These are phyloP conservation scores for Penicillium sp. DNA, from an alignment of 2,329 filamentous ascomycete genomes.

Conservation along the genomic window DNA sequence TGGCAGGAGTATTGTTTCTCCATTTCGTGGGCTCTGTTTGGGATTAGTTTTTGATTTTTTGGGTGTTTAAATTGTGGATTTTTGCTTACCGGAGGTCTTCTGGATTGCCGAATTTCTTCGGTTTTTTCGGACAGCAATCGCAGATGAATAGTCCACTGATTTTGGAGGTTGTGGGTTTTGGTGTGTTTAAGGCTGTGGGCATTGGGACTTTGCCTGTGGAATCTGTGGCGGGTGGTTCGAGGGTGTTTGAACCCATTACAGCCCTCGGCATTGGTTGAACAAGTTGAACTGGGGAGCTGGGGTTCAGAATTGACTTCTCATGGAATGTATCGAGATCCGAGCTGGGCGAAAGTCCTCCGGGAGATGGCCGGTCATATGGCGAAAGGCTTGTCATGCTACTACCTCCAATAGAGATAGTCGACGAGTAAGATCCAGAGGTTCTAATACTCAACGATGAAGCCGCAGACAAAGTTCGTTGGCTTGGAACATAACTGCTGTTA, in stretches of 20 bases:
- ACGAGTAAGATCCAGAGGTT: slow-evolving; percentile 61
- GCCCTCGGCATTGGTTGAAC: slow-evolving; percentile 39
- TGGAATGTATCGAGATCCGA: slow-evolving; percentile 56
- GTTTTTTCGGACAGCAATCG: slow-evolving; percentile 95
- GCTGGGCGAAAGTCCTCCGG: slow-evolving; percentile 59
- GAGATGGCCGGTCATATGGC: slow-evolving; percentile 62
- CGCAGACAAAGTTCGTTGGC: slow-evolving; percentile 65
- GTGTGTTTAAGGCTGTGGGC: slow-evolving; percentile 31
- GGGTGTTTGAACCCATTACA: slow-evolving; percentile 35
- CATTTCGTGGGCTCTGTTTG: slow-evolving; percentile 73
- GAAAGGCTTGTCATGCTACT: slow-evolving; percentile 68
- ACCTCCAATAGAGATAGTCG: slow-evolving; percentile 60
- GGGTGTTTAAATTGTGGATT: background rate
- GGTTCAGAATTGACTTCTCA: slow-evolving; percentile 51
- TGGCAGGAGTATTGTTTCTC: slow-evolving; percentile 96
- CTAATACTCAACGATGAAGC: slow-evolving; percentile 62
- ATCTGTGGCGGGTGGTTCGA: slow-evolving; percentile 42
- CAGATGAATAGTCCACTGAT: slow-evolving; percentile 69
- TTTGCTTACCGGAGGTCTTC: slow-evolving; percentile 76
- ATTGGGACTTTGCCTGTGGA: slow-evolving; percentile 52
- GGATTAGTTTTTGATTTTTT: slow-evolving; percentile 1
- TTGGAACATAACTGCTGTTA: slow-evolving; percentile 55
- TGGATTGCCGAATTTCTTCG: slow-evolving; percentile 85
- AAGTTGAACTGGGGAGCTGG: slow-evolving; percentile 50
- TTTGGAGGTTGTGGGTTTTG: slow-evolving; percentile 43